These are phyloP conservation scores for Lojkania enalia DNA, from an alignment of 2,329 filamentous ascomycete genomes.

Conservation along the genomic window DNA sequence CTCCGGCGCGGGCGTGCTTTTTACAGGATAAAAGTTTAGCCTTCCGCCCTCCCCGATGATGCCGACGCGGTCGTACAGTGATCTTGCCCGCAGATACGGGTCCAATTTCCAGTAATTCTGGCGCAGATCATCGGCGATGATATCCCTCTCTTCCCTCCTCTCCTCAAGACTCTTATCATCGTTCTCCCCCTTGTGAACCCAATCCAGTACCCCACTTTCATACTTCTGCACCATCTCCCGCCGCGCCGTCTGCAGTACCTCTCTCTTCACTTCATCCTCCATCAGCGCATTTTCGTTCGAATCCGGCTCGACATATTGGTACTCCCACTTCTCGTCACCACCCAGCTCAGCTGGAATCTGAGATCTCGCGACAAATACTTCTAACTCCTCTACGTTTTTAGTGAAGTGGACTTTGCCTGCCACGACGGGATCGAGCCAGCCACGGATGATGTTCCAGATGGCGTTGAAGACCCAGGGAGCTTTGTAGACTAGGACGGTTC, in stretches of 20 bases:
- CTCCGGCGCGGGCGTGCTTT: conserved; percentile 1
- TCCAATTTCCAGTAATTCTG: conserved; percentile 88
- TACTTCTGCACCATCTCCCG: conserved; percentile 70
- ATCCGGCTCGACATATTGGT: conserved; percentile 77
- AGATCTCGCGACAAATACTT: conserved; percentile 70
- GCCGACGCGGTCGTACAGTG: conserved; percentile 81
- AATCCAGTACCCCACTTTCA: conserved; percentile 73
- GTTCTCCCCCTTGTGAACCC: conserved; percentile 63
- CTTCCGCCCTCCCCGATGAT: conserved; percentile 67
- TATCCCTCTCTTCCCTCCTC: conserved; percentile 61
- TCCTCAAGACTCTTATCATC: conserved; percentile 46
- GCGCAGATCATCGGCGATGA: conserved; percentile 65
- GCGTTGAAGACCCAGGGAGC: conserved; percentile 96
- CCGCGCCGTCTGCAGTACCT: conserved; percentile 66
- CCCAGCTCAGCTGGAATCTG: conserved; percentile 83
- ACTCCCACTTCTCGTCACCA: conserved; percentile 82
- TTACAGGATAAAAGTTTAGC: conserved; percentile 12
- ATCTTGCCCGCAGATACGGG: conserved; percentile 79
- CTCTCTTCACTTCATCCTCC: conserved; percentile 63
- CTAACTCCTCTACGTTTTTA: conserved; percentile 76
- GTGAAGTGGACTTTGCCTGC: conserved; percentile 93
- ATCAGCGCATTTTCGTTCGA: conserved; percentile 76
- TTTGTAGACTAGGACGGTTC: conserved; percentile 90
- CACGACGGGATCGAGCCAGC: conserved; percentile 96
- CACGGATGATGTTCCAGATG: conserved; percentile 94